A percentile compares a stretch with the other conserved stretches of the same genome.
These are phyloP conservation scores for Hyphodiscus hymeniophilus DNA, from an alignment of 495 filamentous ascomycete species.

Conservation along the genomic window DNA sequence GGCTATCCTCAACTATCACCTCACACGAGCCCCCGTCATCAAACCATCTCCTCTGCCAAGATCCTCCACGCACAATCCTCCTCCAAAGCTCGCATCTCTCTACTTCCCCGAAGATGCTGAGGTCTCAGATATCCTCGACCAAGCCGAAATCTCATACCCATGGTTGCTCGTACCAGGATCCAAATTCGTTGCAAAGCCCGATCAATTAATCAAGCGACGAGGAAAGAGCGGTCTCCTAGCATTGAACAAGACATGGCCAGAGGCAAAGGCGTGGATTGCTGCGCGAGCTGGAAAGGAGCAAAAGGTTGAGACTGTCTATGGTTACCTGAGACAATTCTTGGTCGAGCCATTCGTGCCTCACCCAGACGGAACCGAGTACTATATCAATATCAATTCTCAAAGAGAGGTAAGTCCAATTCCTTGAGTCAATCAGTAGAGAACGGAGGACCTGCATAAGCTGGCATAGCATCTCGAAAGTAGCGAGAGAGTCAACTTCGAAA, in stretches of 20 bases:
- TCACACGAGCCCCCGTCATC: constrained; percentile 95
- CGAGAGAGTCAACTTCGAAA: neutral
- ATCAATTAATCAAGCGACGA: constrained; percentile 98
- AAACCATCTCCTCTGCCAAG: constrained; percentile 91
- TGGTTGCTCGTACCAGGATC: constrained; percentile 77
- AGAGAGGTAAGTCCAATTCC: constrained; percentile 58
- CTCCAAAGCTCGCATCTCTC: constrained; percentile 82
- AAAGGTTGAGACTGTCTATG: constrained; percentile 85
- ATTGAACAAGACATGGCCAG: constrained; percentile 95
- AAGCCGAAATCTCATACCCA: constrained; percentile 90
- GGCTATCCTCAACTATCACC: constrained; percentile 99
- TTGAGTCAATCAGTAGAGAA: neutral
- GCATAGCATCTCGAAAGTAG: neutral
- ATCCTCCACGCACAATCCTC: constrained; percentile 81
- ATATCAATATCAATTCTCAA: constrained; percentile 94
- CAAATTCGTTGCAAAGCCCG: constrained; percentile 98
- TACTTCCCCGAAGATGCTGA: constrained; percentile 85
- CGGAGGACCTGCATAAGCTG: neutral
- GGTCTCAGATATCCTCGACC: constrained; percentile 79
- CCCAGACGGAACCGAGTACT: constrained; percentile 88
- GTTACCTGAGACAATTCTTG: constrained; percentile 86
- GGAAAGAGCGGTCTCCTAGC: constrained; percentile 96
- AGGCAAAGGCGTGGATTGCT: constrained; percentile 88
- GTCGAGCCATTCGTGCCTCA: constrained; percentile 98
- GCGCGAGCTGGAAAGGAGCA: constrained; percentile 83